Conservation (phyloP, 2,329 filamentous ascomycete species). For the Macroventuria anomochaeta region DNA sequence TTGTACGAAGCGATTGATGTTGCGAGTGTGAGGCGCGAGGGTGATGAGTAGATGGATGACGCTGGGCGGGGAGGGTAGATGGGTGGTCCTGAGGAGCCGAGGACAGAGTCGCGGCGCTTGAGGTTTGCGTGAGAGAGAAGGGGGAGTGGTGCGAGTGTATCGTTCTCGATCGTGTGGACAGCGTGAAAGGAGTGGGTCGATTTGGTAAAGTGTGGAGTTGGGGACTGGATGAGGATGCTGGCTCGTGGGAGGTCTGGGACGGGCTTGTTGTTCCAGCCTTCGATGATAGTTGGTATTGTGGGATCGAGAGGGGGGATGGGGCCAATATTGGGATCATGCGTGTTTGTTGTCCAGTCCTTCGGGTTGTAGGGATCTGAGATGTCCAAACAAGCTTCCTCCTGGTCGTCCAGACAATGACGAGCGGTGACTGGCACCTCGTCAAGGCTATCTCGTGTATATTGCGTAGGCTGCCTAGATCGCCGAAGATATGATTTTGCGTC, state of each 20-base stretch:
- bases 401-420: neutral
- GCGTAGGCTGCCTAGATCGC: neutral
- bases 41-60: neutral
- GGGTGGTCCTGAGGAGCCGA: neutral
- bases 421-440: neutral
- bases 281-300: neutral
- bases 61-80: neutral
- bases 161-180: neutral
- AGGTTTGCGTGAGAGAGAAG: neutral
- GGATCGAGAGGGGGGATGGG: neutral
- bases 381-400: neutral
- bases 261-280: neutral
- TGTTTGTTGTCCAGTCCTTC: neutral
- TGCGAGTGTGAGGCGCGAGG: neutral
- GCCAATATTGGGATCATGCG: neutral
- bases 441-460: neutral
- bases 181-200: neutral
- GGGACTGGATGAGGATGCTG: neutral
- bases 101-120: neutral
- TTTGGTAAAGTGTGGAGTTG: too few relatives aligned
- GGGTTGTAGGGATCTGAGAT: neutral
- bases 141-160: neutral
- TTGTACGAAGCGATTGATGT: constrained; percentile 1
- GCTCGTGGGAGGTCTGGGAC: neutral
- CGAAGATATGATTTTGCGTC: constrained; percentile 4